phyloP scores from a whole-genome alignment of 1,284 basidiomycete genomes.

The Anthracocystis panici-leucophaei region DNA sequence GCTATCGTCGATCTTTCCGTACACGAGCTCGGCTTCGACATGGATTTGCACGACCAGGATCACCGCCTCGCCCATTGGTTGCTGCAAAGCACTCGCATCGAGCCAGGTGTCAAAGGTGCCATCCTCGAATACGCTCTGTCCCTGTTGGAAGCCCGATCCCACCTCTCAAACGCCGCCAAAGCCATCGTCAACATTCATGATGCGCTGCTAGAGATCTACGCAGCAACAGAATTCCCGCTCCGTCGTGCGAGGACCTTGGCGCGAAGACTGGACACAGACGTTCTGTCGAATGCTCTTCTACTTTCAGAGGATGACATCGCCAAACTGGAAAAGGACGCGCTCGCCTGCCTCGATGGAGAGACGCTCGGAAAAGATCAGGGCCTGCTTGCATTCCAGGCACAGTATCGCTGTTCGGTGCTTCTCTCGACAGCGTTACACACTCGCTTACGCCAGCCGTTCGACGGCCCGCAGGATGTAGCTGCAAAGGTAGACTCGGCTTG shows the following conservation, averaged over 20 bases:
- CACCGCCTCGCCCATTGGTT: conserved; percentile 34
- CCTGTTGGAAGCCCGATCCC: conserved; percentile 40
- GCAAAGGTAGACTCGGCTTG: conserved; percentile 37
- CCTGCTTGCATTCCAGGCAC: conserved; percentile 24
- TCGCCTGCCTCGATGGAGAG: conserved; percentile 20
- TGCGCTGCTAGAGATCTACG: conserved; percentile 34
- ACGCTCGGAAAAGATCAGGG: conserved; percentile 27
- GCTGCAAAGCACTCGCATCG: neutral
- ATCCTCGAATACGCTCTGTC: conserved; percentile 46
- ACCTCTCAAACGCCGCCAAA: conserved; percentile 38
- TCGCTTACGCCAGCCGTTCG: conserved; percentile 35
- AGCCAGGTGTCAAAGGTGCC: conserved; percentile 23
- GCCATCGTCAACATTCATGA: conserved; percentile 33
- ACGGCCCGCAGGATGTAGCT: conserved; percentile 20
- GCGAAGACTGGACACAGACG: conserved; percentile 42
- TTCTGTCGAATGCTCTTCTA: conserved; percentile 28
- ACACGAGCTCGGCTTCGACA: conserved; percentile 37
- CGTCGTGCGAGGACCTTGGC: conserved; percentile 46
- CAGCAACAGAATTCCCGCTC: conserved; percentile 27
- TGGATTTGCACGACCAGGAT: conserved; percentile 18
- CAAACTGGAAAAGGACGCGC: conserved; percentile 22
- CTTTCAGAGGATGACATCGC: conserved; percentile 22
- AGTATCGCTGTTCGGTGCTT: conserved; percentile 42
- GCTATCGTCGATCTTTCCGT: conserved; percentile 48
- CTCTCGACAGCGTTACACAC: conserved; percentile 26